Base-by-base conservation (phyloP, 78 protist genomes). In the Planoprotostelium fungivorum region DNA sequence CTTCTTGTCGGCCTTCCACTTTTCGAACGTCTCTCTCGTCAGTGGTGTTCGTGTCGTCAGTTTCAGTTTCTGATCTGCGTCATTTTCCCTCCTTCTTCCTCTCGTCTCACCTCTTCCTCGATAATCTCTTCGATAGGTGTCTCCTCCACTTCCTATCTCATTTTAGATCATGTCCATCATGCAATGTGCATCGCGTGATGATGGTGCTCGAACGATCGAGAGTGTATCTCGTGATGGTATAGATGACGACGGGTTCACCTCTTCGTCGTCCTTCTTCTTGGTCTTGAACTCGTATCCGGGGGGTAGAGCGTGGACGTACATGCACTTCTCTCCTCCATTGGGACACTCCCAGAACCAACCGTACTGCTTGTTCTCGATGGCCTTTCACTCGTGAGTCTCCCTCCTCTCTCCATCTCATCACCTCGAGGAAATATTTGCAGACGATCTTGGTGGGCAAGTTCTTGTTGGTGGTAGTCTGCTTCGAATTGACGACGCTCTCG, bases 261-360 rank as follows among this genome's bases (percentile, higher is more conserved):
- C 96, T 9, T 95, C 95, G 37, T 84, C 85, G 36, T 84, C 88
- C 35, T 83, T 86, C 84, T 85, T 83, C 84, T 91, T 96, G 38
- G 88, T 89, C 87, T 95, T 91, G 29, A 97, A 94, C 34, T 89
- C 95, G 83, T 63, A 97, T 29, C 98, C 98, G 0, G 96, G 97
- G 29, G 98, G 98, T 34, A 97, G 92, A 63, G 97, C 96, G 89
- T 97, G 98, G 35, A 94, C 88, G 90, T 95, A 94, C 86, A 91
- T 34, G 89, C 97, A 95, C 63, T 92, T 94, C 0, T 86, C 92
- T 37, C 95, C 96, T 16, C 93, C 95, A 36, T 94, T 94, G 38
- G 98, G 98, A 84, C 98, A 97, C 38, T 93, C 95, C 98, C 98
- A 97, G 94, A 95, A 95, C 97, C 97, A 97, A 37, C 98, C 98